These are phyloP conservation scores for Eutrema yunnanense DNA, from an alignment of 345 rosid genomes.

Conservation along the genomic window DNA sequence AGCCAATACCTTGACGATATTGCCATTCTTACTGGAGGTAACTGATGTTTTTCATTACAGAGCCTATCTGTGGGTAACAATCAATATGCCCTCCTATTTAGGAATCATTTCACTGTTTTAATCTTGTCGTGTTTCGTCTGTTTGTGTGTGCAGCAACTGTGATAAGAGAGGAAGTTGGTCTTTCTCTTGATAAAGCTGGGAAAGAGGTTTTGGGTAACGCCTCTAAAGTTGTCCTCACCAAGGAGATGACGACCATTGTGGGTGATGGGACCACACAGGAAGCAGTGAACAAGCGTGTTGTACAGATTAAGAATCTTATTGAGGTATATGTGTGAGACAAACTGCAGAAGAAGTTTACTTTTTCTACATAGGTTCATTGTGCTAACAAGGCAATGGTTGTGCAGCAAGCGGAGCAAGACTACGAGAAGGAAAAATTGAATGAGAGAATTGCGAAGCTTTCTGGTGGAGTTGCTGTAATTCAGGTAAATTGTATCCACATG, in stretches of 20 bases:
- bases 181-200: constrained; percentile 82
- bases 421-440: constrained; percentile 83
- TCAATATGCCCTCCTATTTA: not conserved
- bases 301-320: constrained; percentile 80
- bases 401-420: constrained; percentile 86
- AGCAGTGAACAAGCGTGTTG: constrained; percentile 78
- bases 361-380: not conserved
- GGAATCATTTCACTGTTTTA: not conserved
- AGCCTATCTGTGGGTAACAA: not conserved
- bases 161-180: constrained; percentile 89
- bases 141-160: constrained; percentile 56
- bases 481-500: constrained; percentile 32
- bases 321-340: constrained; percentile 40
- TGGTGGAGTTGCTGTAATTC: constrained; percentile 78
- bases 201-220: constrained; percentile 86
- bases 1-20: constrained; percentile 96
- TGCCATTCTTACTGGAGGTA: constrained; percentile 81
- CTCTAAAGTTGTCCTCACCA: constrained; percentile 87
- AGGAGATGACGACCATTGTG: constrained; percentile 81
- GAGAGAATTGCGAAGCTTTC: constrained; percentile 94
- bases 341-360: not conserved
- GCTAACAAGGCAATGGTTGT: not conserved
- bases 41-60: not conserved
- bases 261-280: constrained; percentile 98
- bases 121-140: not conserved